A percentile compares a stretch with the other conserved stretches of the same genome.
Evolutionary conservation across 805 yeast genomes (phyloP).

Genomic region (Candida argentea): DNA sequence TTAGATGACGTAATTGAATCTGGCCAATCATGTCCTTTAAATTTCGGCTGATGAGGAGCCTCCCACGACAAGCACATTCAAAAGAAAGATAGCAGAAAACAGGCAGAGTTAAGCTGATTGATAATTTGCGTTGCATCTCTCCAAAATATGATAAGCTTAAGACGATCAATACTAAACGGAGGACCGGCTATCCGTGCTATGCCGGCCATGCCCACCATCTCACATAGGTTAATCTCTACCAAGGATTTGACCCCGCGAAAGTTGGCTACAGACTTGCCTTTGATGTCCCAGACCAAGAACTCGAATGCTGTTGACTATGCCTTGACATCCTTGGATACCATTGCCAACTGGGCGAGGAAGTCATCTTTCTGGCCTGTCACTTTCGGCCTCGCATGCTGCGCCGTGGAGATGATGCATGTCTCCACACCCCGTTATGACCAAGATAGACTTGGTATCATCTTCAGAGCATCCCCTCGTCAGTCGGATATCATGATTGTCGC

Average conservation of each 20-base stretch:
- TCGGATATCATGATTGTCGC: constrained; percentile 90
- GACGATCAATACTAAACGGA: constrained; percentile 15
- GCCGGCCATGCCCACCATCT: constrained; percentile 7
- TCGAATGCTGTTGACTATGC: constrained; percentile 64
- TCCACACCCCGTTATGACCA: constrained; percentile 88
- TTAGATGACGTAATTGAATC: no score
- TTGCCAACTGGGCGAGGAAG: constrained; percentile 86
- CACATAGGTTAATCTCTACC: constrained; percentile 20
- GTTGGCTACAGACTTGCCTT: constrained; percentile 60
- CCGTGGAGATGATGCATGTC: constrained; percentile 92
- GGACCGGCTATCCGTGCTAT: constrained; percentile 8
- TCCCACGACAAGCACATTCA: neutral
- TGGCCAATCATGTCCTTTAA: constrained; percentile 2
- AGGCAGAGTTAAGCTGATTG: neutral
- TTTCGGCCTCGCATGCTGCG: constrained; percentile 87
- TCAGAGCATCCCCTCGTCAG: constrained; percentile 90
- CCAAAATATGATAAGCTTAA: constrained; percentile 5
- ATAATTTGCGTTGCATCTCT: no score
- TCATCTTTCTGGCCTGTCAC: constrained; percentile 93
- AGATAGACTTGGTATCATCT: constrained; percentile 85
- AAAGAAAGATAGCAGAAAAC: neutral
- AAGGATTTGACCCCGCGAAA: constrained; percentile 39
- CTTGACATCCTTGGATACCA: constrained; percentile 68
- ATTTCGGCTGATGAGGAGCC: constrained; percentile 2
- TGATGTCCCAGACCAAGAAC: constrained; percentile 51